Conservation (phyloP, 1,284 basidiomycete species). For the Taiwanofungus camphoratus region DNA sequence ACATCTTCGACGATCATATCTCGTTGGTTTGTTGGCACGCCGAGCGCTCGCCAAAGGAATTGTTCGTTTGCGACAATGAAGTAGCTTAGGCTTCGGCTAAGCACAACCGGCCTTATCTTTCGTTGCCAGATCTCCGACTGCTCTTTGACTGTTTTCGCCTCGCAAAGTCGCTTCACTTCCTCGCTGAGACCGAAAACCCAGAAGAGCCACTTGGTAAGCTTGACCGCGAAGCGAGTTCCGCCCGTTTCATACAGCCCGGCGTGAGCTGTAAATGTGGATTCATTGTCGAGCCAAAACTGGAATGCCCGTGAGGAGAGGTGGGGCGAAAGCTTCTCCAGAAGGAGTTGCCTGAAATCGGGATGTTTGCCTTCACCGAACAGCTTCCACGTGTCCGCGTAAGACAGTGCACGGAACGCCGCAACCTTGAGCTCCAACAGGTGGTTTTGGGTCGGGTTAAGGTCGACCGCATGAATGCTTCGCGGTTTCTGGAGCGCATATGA, state of each 20-base stretch:
- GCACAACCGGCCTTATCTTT: conserved; percentile 14
- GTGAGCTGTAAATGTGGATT: conserved; percentile 10
- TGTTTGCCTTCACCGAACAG: conserved; percentile 19
- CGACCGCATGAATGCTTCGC: conserved; percentile 18
- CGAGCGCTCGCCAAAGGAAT: conserved; percentile 19
- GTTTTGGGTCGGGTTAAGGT: conserved; percentile 20
- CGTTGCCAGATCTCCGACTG: conserved; percentile 17
- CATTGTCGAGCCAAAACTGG: conserved; percentile 19
- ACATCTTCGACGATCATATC: conserved; percentile 18
- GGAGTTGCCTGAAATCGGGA: conserved; percentile 13
- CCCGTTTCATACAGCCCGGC: conserved; percentile 20
- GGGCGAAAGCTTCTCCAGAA: conserved; percentile 17
- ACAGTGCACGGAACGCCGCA: conserved; percentile 17
- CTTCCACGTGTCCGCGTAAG: conserved; percentile 14
- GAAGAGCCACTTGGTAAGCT: conserved; percentile 19
- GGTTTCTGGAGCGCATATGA: conserved; percentile 16
- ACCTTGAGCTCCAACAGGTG: conserved; percentile 20
- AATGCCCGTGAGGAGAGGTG: conserved; percentile 19
- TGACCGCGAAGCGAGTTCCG: conserved; percentile 18
- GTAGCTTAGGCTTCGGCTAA: conserved; percentile 15
- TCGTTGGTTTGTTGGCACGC: conserved; percentile 18
- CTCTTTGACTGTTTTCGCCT: conserved; percentile 12
- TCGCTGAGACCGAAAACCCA: conserved; percentile 11
- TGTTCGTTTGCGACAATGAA: conserved; percentile 17
- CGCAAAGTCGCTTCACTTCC: conserved; percentile 14